A percentile compares a stretch with the other conserved stretches of the same genome.
These are phyloP conservation scores for Pseudocercospora fuligena DNA, from an alignment of 2,329 filamentous ascomycete genomes.

Conservation along the genomic window DNA sequence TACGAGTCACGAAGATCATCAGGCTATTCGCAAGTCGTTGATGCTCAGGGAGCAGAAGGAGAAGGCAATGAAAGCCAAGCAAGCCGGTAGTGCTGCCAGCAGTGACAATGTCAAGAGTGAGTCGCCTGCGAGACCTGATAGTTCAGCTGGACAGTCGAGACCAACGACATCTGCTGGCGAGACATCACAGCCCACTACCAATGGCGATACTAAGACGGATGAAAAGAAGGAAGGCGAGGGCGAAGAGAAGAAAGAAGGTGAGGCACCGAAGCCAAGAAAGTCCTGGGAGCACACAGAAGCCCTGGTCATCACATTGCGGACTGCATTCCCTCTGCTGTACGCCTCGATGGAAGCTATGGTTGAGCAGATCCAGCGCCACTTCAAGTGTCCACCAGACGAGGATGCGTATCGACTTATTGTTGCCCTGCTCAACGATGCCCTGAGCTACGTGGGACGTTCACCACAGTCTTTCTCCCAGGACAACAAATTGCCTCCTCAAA, in stretches of 20 bases:
- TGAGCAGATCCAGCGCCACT: conserved; percentile 97
- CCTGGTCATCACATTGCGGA: conserved; percentile 93
- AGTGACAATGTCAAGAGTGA: conserved; percentile 37
- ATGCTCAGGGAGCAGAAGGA: conserved; percentile 58
- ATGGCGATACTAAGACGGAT: conserved; percentile 44
- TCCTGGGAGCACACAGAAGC: conserved; percentile 98
- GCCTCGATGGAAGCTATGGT: conserved; percentile 99
- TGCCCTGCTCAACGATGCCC: conserved; percentile 91
- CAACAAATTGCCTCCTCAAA: conserved; percentile 85
- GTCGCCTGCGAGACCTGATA: conserved; percentile 40
- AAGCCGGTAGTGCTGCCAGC: conserved; percentile 59
- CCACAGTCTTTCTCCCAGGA: conserved; percentile 86
- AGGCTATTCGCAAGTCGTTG: conserved; percentile 86
- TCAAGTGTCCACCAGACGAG: conserved; percentile 98
- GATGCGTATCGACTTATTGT: conserved; percentile 97
- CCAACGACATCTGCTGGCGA: conserved; percentile 52
- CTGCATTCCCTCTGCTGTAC: conserved; percentile 91
- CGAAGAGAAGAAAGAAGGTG: conserved; percentile 41
- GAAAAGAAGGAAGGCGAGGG: conserved; percentile 45
- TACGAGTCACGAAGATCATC: conserved; percentile 92
- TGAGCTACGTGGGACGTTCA: conserved; percentile 89
- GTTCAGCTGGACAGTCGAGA: conserved; percentile 44
- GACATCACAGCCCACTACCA: conserved; percentile 13
- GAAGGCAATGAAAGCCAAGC: conserved; percentile 58
- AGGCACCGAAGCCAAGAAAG: conserved; percentile 63